phyloP scores from a whole-genome alignment of 768 basidiomycete species.

The Mycena polygramma region DNA sequence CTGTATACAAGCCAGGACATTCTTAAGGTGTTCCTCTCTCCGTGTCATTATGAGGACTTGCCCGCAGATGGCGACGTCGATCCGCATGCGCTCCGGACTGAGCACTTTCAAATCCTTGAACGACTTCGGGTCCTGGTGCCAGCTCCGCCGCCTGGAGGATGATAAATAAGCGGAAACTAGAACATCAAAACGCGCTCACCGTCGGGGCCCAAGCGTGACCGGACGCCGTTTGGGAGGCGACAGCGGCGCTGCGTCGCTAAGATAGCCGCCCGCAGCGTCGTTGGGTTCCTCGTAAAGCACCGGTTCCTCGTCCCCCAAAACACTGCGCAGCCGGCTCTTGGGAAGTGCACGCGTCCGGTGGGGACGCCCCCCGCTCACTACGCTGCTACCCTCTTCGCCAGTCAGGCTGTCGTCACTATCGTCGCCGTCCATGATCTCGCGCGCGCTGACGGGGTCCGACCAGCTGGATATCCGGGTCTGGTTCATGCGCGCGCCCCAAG shows the following conservation, averaged over 20 bases:
- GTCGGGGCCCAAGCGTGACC: conserved; percentile 41
- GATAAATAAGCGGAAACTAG: not conserved
- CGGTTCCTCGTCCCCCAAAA: conserved; percentile 24
- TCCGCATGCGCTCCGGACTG: conserved; percentile 74
- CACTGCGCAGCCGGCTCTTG: conserved; percentile 23
- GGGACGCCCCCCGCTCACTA: not conserved
- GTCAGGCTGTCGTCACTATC: conserved; percentile 44
- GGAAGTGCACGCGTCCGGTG: conserved; percentile 12
- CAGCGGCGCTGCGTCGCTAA: conserved; percentile 32
- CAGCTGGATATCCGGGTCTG: conserved; percentile 65
- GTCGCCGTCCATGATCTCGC: conserved; percentile 48
- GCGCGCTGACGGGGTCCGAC: conserved; percentile 65
- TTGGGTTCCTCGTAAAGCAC: conserved; percentile 31
- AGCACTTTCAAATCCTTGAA: conserved; percentile 63
- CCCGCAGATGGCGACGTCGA: conserved; percentile 85
- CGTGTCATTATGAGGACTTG: conserved; percentile 78
- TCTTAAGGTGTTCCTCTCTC: conserved; percentile 75
- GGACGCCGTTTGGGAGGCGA: conserved; percentile 34
- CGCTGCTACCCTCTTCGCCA: conserved; percentile 35
- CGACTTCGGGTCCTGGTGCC: conserved; percentile 67
- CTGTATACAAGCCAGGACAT: conserved; percentile 71
- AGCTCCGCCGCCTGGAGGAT: conserved; percentile 67
- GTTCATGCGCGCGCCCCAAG: conserved; percentile 48
- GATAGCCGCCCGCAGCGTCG: conserved; percentile 31
- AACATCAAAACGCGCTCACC: conserved; percentile 44